Base-by-base conservation (phyloP, 1,284 basidiomycete species). In the Sanghuangporus baumii region DNA sequence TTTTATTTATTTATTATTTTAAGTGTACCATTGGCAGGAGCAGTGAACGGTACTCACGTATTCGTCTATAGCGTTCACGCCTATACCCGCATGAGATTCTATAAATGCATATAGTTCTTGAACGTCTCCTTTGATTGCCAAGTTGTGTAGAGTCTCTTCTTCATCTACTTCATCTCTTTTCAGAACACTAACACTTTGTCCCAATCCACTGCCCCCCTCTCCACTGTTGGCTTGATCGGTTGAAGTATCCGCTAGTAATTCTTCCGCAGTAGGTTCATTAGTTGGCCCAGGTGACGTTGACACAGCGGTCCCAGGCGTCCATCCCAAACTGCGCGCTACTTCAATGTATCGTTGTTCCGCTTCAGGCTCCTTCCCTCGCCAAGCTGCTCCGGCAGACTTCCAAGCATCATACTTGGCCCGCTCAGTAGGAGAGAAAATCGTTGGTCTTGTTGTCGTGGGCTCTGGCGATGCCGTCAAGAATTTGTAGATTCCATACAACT, bases 361-460 rank as follows among this genome's bases (percentile, higher is more conserved):
- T 41, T 81, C 81, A 18, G 68, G 67, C 3, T 72, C 70, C 7
- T 70, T 70, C n/a, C 70, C 73, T 20, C 72, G 71, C 66, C 86
- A 89, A 20, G 74, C 78, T 65, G 78, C 78, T 3, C 80, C 81
- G n/a, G 79, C 73, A 6, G 76, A 70, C 37, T 72, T 78, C 92
- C 93, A 96, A 1, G 92, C 89, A 71, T 95, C 93, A 88, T 91
- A 93, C 73, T 96, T 96, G 1, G 93, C 92, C 37, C 91, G 79
- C 2, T 86, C 88, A 2, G 88, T 81, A 71, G 90, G 82, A 66
- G 92, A 91, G 69, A 95, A 92, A 36, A 96, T 79, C 5, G 89
- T 91, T 0, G 94, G 94, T 2, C 89, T 82, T 3, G 85, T 71
- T 6, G 76, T 77, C 40, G 74, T 77, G 20, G 91, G 85, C n/a